Evolutionary conservation across 495 filamentous ascomycete genomes (phyloP), one percentile per base, ranked within the genome.

Genomic region (Annulohypoxylon moriforme): DNA sequence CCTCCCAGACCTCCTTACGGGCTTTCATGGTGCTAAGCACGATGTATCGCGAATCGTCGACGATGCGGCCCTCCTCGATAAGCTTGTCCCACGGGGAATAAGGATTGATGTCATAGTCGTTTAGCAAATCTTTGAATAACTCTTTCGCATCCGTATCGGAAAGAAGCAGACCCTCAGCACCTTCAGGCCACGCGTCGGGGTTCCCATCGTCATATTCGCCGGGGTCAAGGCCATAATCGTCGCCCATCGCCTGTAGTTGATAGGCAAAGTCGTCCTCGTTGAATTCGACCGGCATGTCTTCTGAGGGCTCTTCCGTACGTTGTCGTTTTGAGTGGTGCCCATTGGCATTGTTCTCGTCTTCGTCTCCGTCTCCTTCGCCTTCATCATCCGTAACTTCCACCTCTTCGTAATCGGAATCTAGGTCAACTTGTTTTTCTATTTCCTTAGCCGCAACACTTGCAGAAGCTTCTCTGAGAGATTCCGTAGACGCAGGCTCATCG

Each of bases 221-320:
- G 34, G 79, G 81, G 46, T 70, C 83, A 46, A 85, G 81, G 1
- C 87, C 91, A 70, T 95, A 93, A 9, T 93, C 89, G 69, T 93
- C 86, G 46, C 89, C 91, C 93, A 98, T 96, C 9, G 89, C 89
- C 13, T 91, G 91, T 8, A 99, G 84, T 76, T 99, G 96, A 71
- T 91, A 95, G 33, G 92, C 94, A 67, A 99, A 95, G 76, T 99
- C 96, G 46, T 95, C 94, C 76, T 98, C 96, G 25, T 93, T 92
- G 75, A 98, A 98, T 71, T 99, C 96, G 42, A 97, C 76, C 0
- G 92, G 90, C 18, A 76, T 73, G 24, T 89, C 83, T 16, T 82
- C 82, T 4, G 71, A 57, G 42, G 80, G 81, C 0, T 88, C 87
- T 67, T 90, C 88, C 13, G 87, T 92, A 42, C 86, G 87, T 67